Conservation (phyloP, 2,329 filamentous ascomycete species). For the Colletotrichum zoysiae region DNA sequence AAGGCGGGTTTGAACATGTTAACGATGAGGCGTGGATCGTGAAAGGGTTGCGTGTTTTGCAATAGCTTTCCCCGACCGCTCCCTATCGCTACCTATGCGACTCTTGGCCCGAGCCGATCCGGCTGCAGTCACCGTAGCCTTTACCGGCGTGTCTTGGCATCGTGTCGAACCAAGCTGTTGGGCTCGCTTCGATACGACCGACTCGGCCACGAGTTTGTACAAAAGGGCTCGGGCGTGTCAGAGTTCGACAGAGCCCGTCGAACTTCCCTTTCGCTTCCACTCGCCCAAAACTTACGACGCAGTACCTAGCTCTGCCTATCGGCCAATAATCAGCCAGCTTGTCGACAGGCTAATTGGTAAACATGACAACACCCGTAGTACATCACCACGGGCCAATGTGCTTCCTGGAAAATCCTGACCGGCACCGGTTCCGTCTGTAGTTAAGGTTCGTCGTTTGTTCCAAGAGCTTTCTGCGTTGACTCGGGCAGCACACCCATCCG, state of each 20-base stretch:
- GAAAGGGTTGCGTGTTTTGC: too few relatives aligned
- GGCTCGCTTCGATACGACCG: not conserved
- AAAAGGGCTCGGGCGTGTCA: not conserved
- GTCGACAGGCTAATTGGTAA: not conserved
- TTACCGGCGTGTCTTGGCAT: not conserved
- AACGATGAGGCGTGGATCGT: too few relatives aligned
- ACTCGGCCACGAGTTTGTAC: not conserved
- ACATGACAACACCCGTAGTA: not conserved
- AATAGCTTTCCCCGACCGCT: too few relatives aligned
- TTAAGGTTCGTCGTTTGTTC: slow-evolving; percentile 29
- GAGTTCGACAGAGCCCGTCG: too few relatives aligned
- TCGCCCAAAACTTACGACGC: not conserved
- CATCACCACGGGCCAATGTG: not conserved
- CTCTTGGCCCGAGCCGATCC: not conserved
- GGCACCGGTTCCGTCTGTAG: slow-evolving; percentile 9
- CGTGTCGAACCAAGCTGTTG: slow-evolving; percentile 19
- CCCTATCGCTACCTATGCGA: not conserved
- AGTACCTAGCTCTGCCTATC: not conserved
- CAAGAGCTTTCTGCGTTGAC: slow-evolving; percentile 33
- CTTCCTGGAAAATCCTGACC: slow-evolving; percentile 1
- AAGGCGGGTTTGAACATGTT: not conserved
- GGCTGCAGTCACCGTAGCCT: slow-evolving; percentile 12
- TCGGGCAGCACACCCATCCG: slow-evolving; percentile 25
- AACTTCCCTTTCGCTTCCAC: not conserved
- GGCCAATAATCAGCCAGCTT: not conserved